phyloP scores from a whole-genome alignment of 441 rosid genomes.

The Gossypium davidsonii region DNA sequence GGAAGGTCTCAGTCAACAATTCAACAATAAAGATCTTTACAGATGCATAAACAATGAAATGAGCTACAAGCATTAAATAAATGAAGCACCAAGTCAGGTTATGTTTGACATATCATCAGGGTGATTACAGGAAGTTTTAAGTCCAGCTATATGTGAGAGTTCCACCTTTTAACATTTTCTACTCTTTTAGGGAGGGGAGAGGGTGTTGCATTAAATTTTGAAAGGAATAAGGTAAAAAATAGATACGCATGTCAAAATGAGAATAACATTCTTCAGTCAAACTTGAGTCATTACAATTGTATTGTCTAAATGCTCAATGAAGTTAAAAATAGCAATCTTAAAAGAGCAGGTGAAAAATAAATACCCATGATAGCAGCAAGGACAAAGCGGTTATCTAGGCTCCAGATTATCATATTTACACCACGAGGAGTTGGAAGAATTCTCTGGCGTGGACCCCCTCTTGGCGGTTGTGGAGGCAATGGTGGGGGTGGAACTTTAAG shows the following conservation, averaged over 20 bases:
- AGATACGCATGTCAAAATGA: background rate
- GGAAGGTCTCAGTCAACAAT: background rate
- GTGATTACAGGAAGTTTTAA: background rate
- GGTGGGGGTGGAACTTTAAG: slow-evolving; percentile 99
- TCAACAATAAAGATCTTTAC: background rate
- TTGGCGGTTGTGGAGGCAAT: slow-evolving; percentile 89
- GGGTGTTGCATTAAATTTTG: background rate
- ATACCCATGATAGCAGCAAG: slow-evolving; percentile 99
- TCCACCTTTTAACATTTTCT: background rate
- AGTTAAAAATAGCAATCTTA: slow-evolving; percentile 2
- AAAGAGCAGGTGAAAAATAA: background rate
- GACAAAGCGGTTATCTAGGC: slow-evolving; percentile 98
- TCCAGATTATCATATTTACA: slow-evolving; percentile 97
- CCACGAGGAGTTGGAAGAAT: slow-evolving; percentile 98
- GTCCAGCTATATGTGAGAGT: background rate
- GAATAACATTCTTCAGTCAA: background rate
- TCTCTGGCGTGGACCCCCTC: slow-evolving; percentile 99
- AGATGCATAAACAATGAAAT: background rate
- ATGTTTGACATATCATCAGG: background rate
- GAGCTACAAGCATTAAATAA: background rate
- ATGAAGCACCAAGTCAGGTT: background rate
- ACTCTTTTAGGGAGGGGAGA: background rate
- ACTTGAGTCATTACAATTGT: background rate
- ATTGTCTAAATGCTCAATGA: background rate
- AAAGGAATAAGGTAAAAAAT: background rate